Percentiles rank a stretch among this genome's conserved stretches.
phyloP scores from a whole-genome alignment of 2,329 filamentous ascomycete species.

The Alternaria sp. region DNA sequence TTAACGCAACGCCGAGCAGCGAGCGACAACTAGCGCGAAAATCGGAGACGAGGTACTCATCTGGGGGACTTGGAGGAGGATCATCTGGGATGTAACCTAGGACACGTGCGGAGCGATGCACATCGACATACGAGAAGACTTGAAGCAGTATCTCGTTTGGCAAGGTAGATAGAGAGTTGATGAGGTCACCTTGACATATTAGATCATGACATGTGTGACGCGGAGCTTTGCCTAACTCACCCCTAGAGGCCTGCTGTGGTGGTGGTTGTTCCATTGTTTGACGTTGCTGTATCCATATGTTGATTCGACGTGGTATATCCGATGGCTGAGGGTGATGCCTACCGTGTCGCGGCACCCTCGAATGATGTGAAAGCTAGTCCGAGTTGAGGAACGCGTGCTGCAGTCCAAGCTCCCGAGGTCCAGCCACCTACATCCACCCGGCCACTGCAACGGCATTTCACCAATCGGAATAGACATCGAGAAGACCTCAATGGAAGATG shows the following conservation, averaged over 20 bases:
- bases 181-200: background rate
- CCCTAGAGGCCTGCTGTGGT: background rate
- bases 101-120: conserved; percentile 11
- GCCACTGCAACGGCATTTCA: background rate
- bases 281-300: background rate
- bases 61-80: conserved; percentile 11
- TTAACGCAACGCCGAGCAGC: conserved; percentile 21
- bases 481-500: background rate
- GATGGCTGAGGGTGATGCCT: background rate
- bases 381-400: background rate
- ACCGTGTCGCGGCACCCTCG: background rate
- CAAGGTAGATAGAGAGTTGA: conserved; percentile 7
- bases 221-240: background rate
- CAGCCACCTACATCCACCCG: background rate
- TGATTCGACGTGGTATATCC: background rate
- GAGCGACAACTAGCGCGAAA: conserved; percentile 7
- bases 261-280: background rate
- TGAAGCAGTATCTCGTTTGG: conserved; percentile 24
- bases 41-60: conserved; percentile 15
- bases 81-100: conserved; percentile 25
- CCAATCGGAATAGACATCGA: background rate
- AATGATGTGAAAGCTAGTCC: background rate
- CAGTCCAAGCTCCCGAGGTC: background rate
- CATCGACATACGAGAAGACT: conserved; percentile 21
- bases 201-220: background rate